Conservation (phyloP, 129 eudicot species). For the Artemisia annua region DNA sequence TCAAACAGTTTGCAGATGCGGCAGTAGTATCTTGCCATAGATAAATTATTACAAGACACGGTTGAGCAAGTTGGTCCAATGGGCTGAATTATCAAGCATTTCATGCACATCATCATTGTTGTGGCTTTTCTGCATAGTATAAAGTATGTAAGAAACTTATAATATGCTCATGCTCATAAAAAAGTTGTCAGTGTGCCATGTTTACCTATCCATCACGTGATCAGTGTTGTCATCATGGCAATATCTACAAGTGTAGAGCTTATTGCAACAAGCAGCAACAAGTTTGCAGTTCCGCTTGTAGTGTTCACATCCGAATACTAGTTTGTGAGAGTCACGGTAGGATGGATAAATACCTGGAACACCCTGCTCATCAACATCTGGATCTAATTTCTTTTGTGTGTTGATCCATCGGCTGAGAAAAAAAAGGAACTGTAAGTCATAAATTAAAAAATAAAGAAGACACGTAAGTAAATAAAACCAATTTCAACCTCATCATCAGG, state of each 20-base stretch:
- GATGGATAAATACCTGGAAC: constrained; percentile 72
- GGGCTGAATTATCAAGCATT: constrained; percentile 79
- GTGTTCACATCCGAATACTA: constrained; percentile 79
- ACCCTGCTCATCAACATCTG: constrained; percentile 39
- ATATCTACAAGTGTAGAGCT: constrained; percentile 67
- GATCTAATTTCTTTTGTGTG: constrained; percentile 48
- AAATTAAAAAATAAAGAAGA: constrained; percentile 4
- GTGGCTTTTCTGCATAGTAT: constrained; percentile 68
- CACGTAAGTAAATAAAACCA: background rate
- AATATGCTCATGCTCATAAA: background rate
- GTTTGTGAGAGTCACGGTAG: constrained; percentile 54
- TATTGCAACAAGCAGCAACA: constrained; percentile 82
- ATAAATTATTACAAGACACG: constrained; percentile 54
- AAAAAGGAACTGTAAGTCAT: constrained; percentile 9
- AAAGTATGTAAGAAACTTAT: constrained; percentile 1
- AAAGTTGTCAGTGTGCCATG: background rate
- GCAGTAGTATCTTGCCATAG: constrained; percentile 94
- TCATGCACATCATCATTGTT: constrained; percentile 97
- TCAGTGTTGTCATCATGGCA: constrained; percentile 85
- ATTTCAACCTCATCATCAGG: constrained; percentile 65
- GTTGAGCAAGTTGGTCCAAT: constrained; percentile 66
- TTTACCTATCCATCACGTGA: constrained; percentile 85
- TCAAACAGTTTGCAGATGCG: constrained; percentile 85
- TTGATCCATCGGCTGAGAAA: constrained; percentile 70
- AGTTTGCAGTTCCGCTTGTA: constrained; percentile 94